phyloP scores from a whole-genome alignment of 306 rosid species.

The Cucumis sativus region DNA sequence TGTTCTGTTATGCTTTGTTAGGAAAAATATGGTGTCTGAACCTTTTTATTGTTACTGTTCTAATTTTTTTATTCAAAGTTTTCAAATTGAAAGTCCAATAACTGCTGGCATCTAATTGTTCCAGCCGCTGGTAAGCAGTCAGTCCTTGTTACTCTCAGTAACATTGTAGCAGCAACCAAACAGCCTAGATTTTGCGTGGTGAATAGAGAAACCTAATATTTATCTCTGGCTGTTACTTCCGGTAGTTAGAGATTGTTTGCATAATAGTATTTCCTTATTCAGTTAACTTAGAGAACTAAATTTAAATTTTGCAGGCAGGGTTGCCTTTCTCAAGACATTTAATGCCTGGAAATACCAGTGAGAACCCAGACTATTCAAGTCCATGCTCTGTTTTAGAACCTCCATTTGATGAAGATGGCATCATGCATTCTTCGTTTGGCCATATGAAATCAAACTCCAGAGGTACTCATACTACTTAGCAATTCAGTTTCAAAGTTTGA shows the following conservation, averaged over 20 bases:
- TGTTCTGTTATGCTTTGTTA: not conserved
- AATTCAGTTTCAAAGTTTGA: not conserved
- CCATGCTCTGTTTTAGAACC: conserved; percentile 80
- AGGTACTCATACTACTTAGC: conserved; percentile 23
- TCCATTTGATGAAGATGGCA: conserved; percentile 51
- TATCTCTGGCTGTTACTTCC: not conserved
- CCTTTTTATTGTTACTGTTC: not conserved
- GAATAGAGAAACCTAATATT: not conserved
- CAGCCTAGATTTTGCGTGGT: not conserved
- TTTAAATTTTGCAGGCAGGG: conserved; percentile 39
- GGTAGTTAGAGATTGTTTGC: not conserved
- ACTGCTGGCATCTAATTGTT: not conserved
- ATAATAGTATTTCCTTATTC: not conserved
- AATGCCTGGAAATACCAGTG: conserved; percentile 28
- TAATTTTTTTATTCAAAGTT: not conserved
- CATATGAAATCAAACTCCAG: conserved; percentile 21
- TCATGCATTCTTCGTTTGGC: conserved; percentile 27
- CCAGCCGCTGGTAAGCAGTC: not conserved
- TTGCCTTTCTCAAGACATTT: conserved; percentile 29
- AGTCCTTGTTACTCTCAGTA: not conserved
- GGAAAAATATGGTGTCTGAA: not conserved
- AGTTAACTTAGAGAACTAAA: not conserved
- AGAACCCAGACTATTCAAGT: conserved; percentile 75
- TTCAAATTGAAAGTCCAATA: not conserved
- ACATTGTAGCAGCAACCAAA: not conserved